Percentiles rank a stretch among this genome's conserved stretches.
These are phyloP conservation scores for Isabelozyma gotoi DNA, from an alignment of 805 yeast genomes.

Conservation along the genomic window DNA sequence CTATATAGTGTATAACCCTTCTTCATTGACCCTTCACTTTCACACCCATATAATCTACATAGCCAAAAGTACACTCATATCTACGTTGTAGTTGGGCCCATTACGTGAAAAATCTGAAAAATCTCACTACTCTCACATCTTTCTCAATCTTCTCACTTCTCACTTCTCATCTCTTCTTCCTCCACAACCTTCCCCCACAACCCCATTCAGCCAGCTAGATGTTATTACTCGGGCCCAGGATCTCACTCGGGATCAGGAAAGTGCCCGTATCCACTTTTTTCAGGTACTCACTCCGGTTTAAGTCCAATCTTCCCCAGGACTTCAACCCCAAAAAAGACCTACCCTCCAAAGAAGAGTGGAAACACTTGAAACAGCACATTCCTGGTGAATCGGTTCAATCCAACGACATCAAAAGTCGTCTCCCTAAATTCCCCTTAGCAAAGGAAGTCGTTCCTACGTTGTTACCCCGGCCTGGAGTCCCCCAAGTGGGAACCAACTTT, in stretches of 20 bases:
- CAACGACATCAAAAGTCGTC: slow-evolving; percentile 52
- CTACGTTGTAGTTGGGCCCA: too few relatives aligned
- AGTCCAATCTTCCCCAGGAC: slow-evolving; percentile 29
- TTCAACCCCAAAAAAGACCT: slow-evolving; percentile 28
- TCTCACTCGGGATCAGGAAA: not conserved
- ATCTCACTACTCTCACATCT: not conserved
- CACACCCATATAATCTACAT: too few relatives aligned
- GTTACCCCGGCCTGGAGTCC: slow-evolving; percentile 76
- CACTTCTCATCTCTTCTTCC: not conserved
- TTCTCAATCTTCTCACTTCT: not conserved
- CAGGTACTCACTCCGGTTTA: slow-evolving; percentile 11
- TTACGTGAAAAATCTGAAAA: not conserved
- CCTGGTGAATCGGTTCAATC: slow-evolving; percentile 51
- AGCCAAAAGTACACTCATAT: too few relatives aligned
- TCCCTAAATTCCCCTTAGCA: slow-evolving; percentile 66
- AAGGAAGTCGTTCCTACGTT: slow-evolving; percentile 65
- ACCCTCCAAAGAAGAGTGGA: slow-evolving; percentile 41
- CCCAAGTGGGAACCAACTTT: slow-evolving; percentile 59
- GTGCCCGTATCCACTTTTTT: not conserved
- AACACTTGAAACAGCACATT: slow-evolving; percentile 46
- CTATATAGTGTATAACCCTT: too few relatives aligned
- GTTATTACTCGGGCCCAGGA: not conserved
- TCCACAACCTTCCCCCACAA: not conserved
- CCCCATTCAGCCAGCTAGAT: not conserved
- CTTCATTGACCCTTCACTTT: not conserved